These are phyloP conservation scores for Drechslerella stenobrocha DNA, from an alignment of 2,329 filamentous ascomycete species.

Conservation along the genomic window DNA sequence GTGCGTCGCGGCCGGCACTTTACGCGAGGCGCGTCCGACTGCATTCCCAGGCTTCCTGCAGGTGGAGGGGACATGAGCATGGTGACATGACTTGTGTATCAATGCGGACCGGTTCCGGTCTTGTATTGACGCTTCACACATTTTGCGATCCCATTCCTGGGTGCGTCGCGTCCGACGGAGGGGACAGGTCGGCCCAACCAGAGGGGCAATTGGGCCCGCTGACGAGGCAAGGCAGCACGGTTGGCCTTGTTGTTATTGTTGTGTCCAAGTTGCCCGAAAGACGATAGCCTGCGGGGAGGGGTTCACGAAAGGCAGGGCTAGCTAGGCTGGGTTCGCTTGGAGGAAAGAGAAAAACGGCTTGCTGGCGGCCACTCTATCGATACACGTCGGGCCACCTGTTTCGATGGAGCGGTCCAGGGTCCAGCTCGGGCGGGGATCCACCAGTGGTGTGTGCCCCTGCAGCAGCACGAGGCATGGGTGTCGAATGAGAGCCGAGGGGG, in stretches of 20 bases:
- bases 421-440: constrained; percentile 7
- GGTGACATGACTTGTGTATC: too few species aligned
- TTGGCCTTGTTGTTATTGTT: constrained; percentile 13
- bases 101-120: too few species aligned
- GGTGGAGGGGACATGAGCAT: too few species aligned
- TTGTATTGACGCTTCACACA: too few species aligned
- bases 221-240: too few species aligned
- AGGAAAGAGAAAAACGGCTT: not conserved
- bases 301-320: too few species aligned
- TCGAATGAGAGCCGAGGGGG: not conserved
- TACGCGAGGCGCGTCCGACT: constrained; percentile 1
- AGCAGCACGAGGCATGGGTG: not conserved
- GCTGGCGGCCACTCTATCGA: constrained; percentile 15
- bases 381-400: constrained; percentile 20
- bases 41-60: too few species aligned
- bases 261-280: constrained; percentile 10
- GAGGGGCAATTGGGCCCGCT: too few species aligned
- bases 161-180: too few species aligned
- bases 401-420: constrained; percentile 9
- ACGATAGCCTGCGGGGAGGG: constrained; percentile 7
- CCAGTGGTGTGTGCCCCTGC: constrained; percentile 3
- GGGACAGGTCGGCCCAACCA: too few species aligned
- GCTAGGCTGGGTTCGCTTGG: not conserved
- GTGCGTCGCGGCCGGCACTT: not conserved
- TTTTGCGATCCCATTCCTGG: too few species aligned